Evolutionary conservation across 2,329 filamentous ascomycete genomes (phyloP).

Genomic region (Pseudocercospora fuligena): DNA sequence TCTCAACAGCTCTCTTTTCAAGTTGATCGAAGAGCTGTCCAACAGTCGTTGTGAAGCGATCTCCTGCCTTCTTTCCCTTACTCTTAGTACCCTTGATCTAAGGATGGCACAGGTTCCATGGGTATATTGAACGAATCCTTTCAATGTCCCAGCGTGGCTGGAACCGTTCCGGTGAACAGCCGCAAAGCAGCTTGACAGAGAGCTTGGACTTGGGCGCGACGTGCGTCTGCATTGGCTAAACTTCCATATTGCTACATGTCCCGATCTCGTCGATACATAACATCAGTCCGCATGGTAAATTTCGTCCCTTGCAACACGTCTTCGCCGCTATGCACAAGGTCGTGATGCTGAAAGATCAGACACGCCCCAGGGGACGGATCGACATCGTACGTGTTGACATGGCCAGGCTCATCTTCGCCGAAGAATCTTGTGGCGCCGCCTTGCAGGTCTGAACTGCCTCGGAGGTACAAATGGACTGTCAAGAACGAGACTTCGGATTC

Average conservation of each 20-base stretch:
- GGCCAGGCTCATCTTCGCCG: constrained; percentile 9
- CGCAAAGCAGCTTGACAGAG: background rate
- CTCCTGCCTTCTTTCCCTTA: too few relatives aligned
- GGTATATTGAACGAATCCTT: too few relatives aligned
- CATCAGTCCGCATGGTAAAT: constrained; percentile 58
- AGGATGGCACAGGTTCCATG: too few relatives aligned
- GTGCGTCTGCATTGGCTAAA: background rate
- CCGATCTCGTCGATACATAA: constrained; percentile 50
- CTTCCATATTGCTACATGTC: background rate
- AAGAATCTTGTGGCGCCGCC: constrained; percentile 60
- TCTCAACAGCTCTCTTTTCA: too few relatives aligned
- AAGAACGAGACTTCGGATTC: constrained; percentile 55
- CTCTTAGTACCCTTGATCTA: too few relatives aligned
- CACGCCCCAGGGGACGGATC: constrained; percentile 56
- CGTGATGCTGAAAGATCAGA: constrained; percentile 60
- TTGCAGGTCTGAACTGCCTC: constrained; percentile 37
- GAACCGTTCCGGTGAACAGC: background rate
- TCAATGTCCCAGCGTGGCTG: too few relatives aligned
- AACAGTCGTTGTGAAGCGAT: too few relatives aligned
- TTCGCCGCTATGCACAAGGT: constrained; percentile 57
- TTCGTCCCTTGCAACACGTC: constrained; percentile 58
- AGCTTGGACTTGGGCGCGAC: constrained; percentile 4
- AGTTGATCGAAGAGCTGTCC: too few relatives aligned
- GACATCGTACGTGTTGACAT: constrained; percentile 42
- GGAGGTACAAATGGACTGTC: constrained; percentile 58